Evolutionary conservation across 2,329 filamentous ascomycete genomes (phyloP).

Genomic region (Cladosporium sp.): DNA sequence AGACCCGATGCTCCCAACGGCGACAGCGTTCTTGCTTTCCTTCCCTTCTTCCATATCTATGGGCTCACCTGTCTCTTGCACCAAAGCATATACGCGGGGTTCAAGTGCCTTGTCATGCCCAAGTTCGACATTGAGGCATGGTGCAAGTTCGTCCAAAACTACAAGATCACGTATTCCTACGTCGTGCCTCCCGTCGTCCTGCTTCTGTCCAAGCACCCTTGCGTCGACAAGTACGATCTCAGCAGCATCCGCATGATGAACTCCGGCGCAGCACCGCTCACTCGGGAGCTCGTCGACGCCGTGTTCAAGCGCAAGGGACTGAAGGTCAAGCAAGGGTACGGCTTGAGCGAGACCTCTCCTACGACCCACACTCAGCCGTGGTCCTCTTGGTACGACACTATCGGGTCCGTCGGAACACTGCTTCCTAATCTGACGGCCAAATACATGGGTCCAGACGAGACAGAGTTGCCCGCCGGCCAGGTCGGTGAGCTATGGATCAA

Average conservation of each 20-base stretch:
- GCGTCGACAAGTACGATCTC: constrained; percentile 75
- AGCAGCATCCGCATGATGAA: constrained; percentile 75
- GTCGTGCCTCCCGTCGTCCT: constrained; percentile 81
- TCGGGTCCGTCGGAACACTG: constrained; percentile 73
- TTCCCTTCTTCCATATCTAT: constrained; percentile 91
- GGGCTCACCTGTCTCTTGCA: constrained; percentile 70
- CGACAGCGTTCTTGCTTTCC: constrained; percentile 69
- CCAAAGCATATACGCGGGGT: constrained; percentile 58
- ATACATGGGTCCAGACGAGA: constrained; percentile 59
- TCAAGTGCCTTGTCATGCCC: constrained; percentile 63
- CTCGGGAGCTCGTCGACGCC: constrained; percentile 68
- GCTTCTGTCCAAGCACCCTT: constrained; percentile 69
- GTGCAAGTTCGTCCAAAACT: constrained; percentile 68
- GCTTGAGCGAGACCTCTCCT: constrained; percentile 79
- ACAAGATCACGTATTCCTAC: constrained; percentile 70
- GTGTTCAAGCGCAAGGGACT: constrained; percentile 69
- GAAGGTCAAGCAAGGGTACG: constrained; percentile 88
- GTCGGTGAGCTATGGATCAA: constrained; percentile 59
- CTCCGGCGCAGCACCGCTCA: constrained; percentile 79
- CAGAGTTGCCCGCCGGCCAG: constrained; percentile 57
- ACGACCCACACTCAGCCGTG: constrained; percentile 65
- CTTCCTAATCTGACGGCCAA: constrained; percentile 75
- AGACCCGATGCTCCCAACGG: constrained; percentile 47
- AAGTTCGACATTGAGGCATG: constrained; percentile 78
- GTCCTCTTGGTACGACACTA: constrained; percentile 67